Base-by-base conservation (phyloP, 306 rosid genomes). In the Begonia masoniana region DNA sequence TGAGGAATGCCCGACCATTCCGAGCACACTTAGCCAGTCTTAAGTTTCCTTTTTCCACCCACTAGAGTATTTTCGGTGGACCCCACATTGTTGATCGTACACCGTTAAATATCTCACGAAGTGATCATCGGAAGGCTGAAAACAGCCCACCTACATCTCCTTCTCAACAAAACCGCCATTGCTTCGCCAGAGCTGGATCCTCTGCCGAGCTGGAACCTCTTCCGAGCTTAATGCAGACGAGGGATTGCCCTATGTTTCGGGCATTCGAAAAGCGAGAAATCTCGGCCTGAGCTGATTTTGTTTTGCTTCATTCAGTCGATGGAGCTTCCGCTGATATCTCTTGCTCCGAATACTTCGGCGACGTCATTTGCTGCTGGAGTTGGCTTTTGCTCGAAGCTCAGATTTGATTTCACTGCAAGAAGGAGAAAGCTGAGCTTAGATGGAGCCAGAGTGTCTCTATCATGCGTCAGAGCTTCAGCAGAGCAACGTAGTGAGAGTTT, bases 401-500 rank as follows among this genome's bases (percentile, higher is more conserved):
- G 68, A 10, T 71, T 5, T 31, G 39, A 78, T 31, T 78, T 78
- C 59, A 71, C 71, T 10, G 74, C 60, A 24, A 16, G 60, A 61
- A 70, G 64, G 66, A 71, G 71, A 65, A 62, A 45, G 50, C 21
- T 36, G 12, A 12, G 58, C 2, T 51, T 52, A 1, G 68, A 75
- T n/a, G 72, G 72, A 0, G 56, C 57, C 15, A 64, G 68, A 46
- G 51, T 70, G 26, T 64, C 70, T 1, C 43, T 71, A 1, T 69
- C 60, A 39, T 24, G 69, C 43, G 62, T 78, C 9, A 76, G 79
- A 67, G 83, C 79, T 43, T 85, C 97, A 10, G 81, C 82, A 2
- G 94, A 91, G 68, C 72, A 64, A 57, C 73, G 82, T 50, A 70
- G 85, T 12, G 88, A 85, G 1, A 58, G 72, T 0, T 58, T 82